A percentile compares a stretch with the other conserved stretches of the same genome.
phyloP scores from a whole-genome alignment of 2,329 filamentous ascomycete species.

The Dactylellina sp. region DNA sequence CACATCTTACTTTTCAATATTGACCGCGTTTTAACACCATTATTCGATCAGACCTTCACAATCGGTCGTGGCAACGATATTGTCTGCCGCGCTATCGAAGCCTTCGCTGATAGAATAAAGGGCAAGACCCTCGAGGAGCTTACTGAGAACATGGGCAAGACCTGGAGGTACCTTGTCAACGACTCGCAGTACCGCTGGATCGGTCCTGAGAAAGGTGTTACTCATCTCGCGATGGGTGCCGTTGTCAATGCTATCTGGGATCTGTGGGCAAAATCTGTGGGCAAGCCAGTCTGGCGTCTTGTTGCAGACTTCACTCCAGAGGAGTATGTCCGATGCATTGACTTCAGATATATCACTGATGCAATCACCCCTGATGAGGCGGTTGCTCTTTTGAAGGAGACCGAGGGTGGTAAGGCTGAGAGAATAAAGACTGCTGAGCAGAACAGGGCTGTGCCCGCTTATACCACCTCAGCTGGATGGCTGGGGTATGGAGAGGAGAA shows the following conservation, averaged over 20 bases:
- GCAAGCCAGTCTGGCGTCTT: slow-evolving; percentile 90
- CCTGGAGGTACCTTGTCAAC: slow-evolving; percentile 90
- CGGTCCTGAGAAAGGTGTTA: slow-evolving; percentile 92
- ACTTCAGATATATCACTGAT: slow-evolving; percentile 95
- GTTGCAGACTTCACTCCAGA: slow-evolving; percentile 90
- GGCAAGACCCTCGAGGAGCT: slow-evolving; percentile 81
- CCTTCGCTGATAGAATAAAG: slow-evolving; percentile 80
- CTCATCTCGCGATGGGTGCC: slow-evolving; percentile 88
- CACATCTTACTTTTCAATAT: background rate
- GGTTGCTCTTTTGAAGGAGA: slow-evolving; percentile 74
- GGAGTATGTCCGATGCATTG: slow-evolving; percentile 87
- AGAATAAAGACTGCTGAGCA: slow-evolving; percentile 79
- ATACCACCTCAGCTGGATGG: slow-evolving; percentile 92
- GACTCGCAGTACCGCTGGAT: slow-evolving; percentile 94
- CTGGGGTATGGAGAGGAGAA: slow-evolving; percentile 90
- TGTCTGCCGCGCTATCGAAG: slow-evolving; percentile 84
- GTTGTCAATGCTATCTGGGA: slow-evolving; percentile 95
- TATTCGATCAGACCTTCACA: slow-evolving; percentile 73
- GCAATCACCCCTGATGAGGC: slow-evolving; percentile 90
- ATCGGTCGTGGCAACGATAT: slow-evolving; percentile 93
- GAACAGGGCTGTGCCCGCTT: slow-evolving; percentile 83
- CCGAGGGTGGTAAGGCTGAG: slow-evolving; percentile 75
- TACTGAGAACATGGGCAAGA: slow-evolving; percentile 83
- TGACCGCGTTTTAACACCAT: background rate
- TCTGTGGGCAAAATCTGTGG: slow-evolving; percentile 87